Evolutionary conservation across 2,329 filamentous ascomycete genomes (phyloP), one percentile per base, ranked within the genome.

Genomic region (Atkinsonella texensis): DNA sequence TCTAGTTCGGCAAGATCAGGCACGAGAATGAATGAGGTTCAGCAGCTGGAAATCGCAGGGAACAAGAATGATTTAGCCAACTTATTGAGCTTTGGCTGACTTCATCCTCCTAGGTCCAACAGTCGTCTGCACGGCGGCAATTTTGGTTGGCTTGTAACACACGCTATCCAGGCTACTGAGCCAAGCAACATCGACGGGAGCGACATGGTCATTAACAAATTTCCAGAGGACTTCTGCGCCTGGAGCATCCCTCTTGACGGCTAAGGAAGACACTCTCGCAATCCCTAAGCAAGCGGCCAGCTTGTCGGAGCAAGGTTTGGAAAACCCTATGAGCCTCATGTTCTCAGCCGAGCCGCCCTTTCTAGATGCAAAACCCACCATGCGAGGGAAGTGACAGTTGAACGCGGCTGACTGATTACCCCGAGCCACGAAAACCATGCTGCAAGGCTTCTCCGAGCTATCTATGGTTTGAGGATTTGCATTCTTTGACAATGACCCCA

Each of bases 181-280:
- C 84, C 84, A 88, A 2, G 68, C 62, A 23, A 76, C 70, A 38
- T 77, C 67, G 23, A 84, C 67, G 1, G 71, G 63, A 1, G 71
- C 64, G 1, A 87, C 78, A 51, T 71, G 68, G 38, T 73, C 67
- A 32, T 71, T 65, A 1, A 81, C 73, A 57, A 81, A 78, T 4
- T 80, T 72, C 23, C 83, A 62, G 10, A 89, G 62, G 1, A 76
- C 72, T 48, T 72, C 72, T 0, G 77, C 72, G 42, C 77, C 74
- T 0, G 81, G 80, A 0, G 83, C 80, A 39, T 69, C 74, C 7
- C 70, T 69, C 18, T 72, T 64, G 7, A 89, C 63, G 0, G 76
- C 85, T 33, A 89, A 68, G 20, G 81, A 80, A 1, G 83, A 85
- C 0, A 81, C 81, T 35, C 82, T 74, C 1, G 81, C 79, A 10